Conservation (phyloP, 2,329 filamentous ascomycete genomes). For the Biscogniauxia mediterranea region DNA sequence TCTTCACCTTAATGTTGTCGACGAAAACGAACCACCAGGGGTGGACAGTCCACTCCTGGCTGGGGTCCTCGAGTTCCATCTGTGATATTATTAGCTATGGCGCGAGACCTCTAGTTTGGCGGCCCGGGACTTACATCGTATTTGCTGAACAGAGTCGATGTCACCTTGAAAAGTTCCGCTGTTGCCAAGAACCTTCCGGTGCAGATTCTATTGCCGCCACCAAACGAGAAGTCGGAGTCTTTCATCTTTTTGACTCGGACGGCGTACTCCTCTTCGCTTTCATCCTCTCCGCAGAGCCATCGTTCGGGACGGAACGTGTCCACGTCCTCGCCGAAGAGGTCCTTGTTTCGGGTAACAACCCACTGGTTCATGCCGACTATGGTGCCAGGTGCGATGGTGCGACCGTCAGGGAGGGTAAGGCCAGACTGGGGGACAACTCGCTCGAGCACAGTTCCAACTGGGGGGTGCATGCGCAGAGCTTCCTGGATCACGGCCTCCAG, state of each 20-base stretch:
- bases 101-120: background rate
- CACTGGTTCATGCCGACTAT: slow-evolving; percentile 31
- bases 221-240: slow-evolving; percentile 29
- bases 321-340: slow-evolving; percentile 39
- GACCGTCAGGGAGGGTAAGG: slow-evolving; percentile 26
- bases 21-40: background rate
- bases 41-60: slow-evolving; percentile 5
- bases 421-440: slow-evolving; percentile 40
- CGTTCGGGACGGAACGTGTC: slow-evolving; percentile 40
- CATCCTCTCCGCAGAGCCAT: slow-evolving; percentile 35
- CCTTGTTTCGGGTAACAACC: slow-evolving; percentile 31
- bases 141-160: slow-evolving; percentile 37
- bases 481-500: slow-evolving; percentile 46
- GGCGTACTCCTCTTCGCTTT: slow-evolving; percentile 31
- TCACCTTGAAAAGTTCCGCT: slow-evolving; percentile 29
- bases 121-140: slow-evolving; percentile 29
- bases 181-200: slow-evolving; percentile 24
- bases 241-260: slow-evolving; percentile 52
- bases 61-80: slow-evolving; percentile 8
- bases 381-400: slow-evolving; percentile 26
- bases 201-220: slow-evolving; percentile 10
- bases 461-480: slow-evolving; percentile 41
- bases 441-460: slow-evolving; percentile 40
- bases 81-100: background rate
- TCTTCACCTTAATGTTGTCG: background rate